phyloP scores from a whole-genome alignment of 441 rosid genomes.

The Daphne laureola region DNA sequence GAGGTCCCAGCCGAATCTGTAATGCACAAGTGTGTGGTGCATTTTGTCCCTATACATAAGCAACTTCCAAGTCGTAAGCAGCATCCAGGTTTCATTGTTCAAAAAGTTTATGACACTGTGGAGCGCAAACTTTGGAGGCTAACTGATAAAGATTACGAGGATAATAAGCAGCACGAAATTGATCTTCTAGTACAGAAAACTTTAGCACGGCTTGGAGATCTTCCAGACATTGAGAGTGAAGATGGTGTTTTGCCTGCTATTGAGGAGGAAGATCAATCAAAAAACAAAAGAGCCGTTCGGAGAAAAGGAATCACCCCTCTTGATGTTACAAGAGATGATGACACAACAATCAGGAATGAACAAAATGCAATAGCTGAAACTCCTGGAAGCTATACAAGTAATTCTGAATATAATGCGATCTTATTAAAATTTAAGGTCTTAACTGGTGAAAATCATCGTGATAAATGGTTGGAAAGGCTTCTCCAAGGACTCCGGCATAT shows the following conservation, averaged over 20 bases:
- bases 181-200: conserved; percentile 91
- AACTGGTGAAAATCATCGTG: conserved; percentile 76
- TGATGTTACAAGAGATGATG: conserved; percentile 81
- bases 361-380: conserved; percentile 52
- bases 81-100: conserved; percentile 89
- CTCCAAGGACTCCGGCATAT: conserved; percentile 62
- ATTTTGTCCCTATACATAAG: conserved; percentile 76
- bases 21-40: conserved; percentile 90
- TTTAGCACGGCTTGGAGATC: conserved; percentile 52
- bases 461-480: conserved; percentile 86
- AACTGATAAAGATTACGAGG: conserved; percentile 90
- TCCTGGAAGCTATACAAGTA: conserved; percentile 72
- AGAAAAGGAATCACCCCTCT: conserved; percentile 55
- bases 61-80: conserved; percentile 76
- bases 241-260: conserved; percentile 23
- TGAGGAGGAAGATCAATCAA: conserved; percentile 50
- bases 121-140: conserved; percentile 79
- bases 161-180: conserved; percentile 80
- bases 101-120: conserved; percentile 84
- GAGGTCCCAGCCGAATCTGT: conserved; percentile 93
- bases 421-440: conserved; percentile 49
- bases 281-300: conserved; percentile 45
- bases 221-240: conserved; percentile 70
- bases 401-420: conserved; percentile 47
- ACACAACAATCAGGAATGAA: conserved; percentile 33